Percentiles rank a stretch among this genome's conserved stretches.
Conservation (phyloP, 106 monocot genomes). For the Agapanthus africanus region DNA sequence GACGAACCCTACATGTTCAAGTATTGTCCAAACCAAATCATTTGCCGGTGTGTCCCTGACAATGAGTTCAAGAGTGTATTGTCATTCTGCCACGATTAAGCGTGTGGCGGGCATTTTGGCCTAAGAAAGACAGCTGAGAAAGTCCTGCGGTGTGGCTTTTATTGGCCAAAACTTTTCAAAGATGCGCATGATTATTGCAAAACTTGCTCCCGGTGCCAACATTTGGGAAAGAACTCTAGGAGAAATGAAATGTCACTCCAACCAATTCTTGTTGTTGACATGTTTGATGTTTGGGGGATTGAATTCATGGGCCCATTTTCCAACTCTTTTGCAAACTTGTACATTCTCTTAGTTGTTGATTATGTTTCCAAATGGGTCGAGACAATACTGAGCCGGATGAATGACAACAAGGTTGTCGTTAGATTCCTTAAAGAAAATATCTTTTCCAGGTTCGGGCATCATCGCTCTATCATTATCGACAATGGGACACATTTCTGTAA, state of each 20-base stretch:
- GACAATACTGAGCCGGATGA: neutral
- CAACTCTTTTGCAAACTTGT: neutral
- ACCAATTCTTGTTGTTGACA: neutral
- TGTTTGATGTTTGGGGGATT: neutral
- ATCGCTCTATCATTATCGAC: neutral
- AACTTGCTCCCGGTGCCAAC: neutral
- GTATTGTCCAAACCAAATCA: no score
- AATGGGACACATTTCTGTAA: neutral
- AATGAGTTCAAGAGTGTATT: neutral
- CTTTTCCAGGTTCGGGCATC: neutral
- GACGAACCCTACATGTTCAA: no score
- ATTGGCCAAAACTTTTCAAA: neutral
- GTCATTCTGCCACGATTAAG: neutral
- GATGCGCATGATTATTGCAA: neutral
- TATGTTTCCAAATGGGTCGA: neutral
- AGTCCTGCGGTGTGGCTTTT: neutral
- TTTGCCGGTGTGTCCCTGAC: no score
- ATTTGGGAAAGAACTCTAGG: neutral
- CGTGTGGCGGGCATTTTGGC: neutral
- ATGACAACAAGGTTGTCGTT: neutral
- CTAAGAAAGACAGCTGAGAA: neutral
- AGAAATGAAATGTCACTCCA: neutral
- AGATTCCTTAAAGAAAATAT: neutral
- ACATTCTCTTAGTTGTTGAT: neutral
- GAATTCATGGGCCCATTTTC: neutral